Evolutionary conservation across 2,329 filamentous ascomycete genomes (phyloP).

Genomic region (Aaosphaeria arxii): DNA sequence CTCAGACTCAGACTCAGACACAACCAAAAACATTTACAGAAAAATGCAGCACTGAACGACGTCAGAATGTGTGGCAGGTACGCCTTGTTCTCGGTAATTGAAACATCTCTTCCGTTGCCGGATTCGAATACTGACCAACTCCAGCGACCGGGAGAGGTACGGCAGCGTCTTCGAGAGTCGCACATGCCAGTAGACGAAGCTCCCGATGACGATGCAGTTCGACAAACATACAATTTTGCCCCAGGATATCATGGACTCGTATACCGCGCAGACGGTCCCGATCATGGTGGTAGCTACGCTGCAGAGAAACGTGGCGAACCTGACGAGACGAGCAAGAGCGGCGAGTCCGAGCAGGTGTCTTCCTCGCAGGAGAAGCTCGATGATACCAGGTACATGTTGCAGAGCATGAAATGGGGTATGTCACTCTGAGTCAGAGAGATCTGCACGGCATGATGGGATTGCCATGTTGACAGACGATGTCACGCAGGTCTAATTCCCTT

Average conservation of each 20-base stretch:
- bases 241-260: constrained; percentile 83
- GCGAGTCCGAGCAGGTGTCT: constrained; percentile 10
- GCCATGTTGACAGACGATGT: constrained; percentile 10
- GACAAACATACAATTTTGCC: constrained; percentile 88
- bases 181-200: constrained; percentile 70
- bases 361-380: constrained; percentile 13
- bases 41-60: constrained; percentile 16
- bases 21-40: neutral
- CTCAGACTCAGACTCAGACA: no score
- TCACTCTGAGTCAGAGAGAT: neutral
- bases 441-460: neutral
- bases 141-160: constrained; percentile 74
- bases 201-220: constrained; percentile 66
- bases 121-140: neutral
- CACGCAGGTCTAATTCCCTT: constrained; percentile 70
- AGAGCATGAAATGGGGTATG: constrained; percentile 86
- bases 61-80: constrained; percentile 66
- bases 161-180: constrained; percentile 68
- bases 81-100: constrained; percentile 58
- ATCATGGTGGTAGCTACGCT: constrained; percentile 48
- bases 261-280: constrained; percentile 72
- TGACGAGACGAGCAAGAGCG: constrained; percentile 7
- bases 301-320: constrained; percentile 10
- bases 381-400: constrained; percentile 70
- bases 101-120: neutral